phyloP scores from a whole-genome alignment of 2,329 filamentous ascomycete species.

The Tolypocladium tundrense region DNA sequence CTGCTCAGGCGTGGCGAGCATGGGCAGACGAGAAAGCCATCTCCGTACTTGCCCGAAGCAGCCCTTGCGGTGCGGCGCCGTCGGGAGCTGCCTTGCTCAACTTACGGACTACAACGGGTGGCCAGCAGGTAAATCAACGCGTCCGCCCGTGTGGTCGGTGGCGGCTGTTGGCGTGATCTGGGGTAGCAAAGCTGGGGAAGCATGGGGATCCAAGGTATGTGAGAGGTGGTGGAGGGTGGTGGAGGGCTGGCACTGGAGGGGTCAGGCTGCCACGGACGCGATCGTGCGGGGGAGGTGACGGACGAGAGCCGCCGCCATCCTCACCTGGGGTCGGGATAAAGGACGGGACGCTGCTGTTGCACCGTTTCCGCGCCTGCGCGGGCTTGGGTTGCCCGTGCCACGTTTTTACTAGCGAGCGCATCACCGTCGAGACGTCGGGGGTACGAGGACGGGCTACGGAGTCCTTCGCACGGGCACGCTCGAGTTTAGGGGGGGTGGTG shows the following conservation, averaged over 20 bases:
- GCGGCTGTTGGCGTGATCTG: neutral
- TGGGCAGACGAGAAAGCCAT: neutral
- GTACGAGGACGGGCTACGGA: too few relatives aligned
- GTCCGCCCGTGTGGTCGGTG: neutral
- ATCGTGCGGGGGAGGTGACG: neutral
- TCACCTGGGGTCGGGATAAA: too few relatives aligned
- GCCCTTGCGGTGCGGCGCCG: neutral
- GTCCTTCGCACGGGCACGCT: neutral
- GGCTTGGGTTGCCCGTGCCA: neutral
- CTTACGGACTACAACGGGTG: too few relatives aligned
- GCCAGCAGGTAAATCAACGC: neutral
- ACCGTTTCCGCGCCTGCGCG: too few relatives aligned
- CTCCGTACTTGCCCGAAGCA: conserved; percentile 1
- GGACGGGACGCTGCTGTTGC: too few relatives aligned
- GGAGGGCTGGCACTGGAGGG: neutral
- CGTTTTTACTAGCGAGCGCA: neutral
- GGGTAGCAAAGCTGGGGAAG: neutral
- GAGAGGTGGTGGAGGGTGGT: neutral
- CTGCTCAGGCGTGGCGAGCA: neutral
- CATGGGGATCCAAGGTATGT: neutral
- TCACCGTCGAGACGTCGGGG: too few relatives aligned
- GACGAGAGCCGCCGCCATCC: too few relatives aligned
- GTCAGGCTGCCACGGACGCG: neutral
- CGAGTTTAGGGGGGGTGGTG: neutral
- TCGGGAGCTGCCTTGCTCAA: neutral